These are phyloP conservation scores for Aspergillus chevalieri DNA, from an alignment of 2,329 filamentous ascomycete species.

Conservation along the genomic window DNA sequence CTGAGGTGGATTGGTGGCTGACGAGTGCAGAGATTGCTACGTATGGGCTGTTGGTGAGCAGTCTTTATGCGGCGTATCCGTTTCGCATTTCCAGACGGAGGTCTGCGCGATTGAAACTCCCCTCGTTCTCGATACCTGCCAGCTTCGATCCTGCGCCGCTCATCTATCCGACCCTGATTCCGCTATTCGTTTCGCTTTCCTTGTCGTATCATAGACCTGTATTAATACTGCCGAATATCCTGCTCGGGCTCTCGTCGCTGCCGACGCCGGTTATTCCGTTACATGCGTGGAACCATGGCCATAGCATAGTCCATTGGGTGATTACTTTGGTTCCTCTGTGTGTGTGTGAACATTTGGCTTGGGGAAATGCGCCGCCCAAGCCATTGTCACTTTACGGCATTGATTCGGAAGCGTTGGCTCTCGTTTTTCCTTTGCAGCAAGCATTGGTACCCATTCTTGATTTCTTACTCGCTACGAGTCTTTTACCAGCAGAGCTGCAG, in stretches of 20 bases:
- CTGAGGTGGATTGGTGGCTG: conserved; percentile 4
- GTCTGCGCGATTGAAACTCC: conserved; percentile 26
- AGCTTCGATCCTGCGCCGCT: conserved; percentile 87
- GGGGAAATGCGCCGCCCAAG: conserved; percentile 27
- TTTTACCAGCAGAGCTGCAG: conserved; percentile 80
- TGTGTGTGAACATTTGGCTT: conserved; percentile 40
- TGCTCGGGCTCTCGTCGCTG: conserved; percentile 72
- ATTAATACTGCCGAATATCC: conserved; percentile 68
- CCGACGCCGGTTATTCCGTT: conserved; percentile 68
- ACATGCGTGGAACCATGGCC: conserved; percentile 49
- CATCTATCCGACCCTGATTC: conserved; percentile 75
- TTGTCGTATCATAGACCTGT: conserved; percentile 57
- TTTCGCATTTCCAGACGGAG: conserved; percentile 43
- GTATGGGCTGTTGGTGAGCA: conserved; percentile 24
- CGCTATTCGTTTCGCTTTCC: conserved; percentile 69
- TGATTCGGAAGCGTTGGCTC: conserved; percentile 53
- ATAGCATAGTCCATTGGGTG: conserved; percentile 70
- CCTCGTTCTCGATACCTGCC: conserved; percentile 58
- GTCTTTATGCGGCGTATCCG: conserved; percentile 48
- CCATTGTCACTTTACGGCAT: conserved; percentile 33
- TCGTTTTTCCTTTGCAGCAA: conserved; percentile 79
- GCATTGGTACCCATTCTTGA: conserved; percentile 66
- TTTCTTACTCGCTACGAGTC: conserved; percentile 79
- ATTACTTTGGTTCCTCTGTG: conserved; percentile 65
- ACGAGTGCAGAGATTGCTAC: conserved; percentile 27